Base-by-base conservation (phyloP, 768 basidiomycete genomes). In the Chalciporus pseudorubinellus region DNA sequence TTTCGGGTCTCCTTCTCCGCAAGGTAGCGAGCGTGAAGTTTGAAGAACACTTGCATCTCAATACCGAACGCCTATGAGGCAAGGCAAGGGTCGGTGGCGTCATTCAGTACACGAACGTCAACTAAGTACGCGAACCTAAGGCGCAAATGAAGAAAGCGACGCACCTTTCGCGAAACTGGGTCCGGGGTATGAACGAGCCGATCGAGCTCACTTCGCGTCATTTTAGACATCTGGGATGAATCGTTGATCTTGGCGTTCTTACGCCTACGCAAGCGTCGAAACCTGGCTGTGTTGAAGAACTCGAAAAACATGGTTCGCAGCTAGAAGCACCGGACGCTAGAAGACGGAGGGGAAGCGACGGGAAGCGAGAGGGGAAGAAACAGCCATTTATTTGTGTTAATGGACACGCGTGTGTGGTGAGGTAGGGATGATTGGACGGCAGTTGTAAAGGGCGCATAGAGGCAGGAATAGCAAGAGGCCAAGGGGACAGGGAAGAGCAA, bases 11-110 rank as follows among this genome's bases (percentile, higher is more conserved):
- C 92, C 57, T 87, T 86, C 16, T 97, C 92, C 19, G 83, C 73
- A 58, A 97, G 86, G 74, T 93, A 97, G 59, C 94, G 89, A 67
- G 90, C 95, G 79, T 95, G 95, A 62, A 98, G 89, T 62, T 86
- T 84, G 80, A 93, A 94, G 79, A 97, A 98, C 52, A 87, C 85
- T 70, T 92, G 87, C 93, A 98, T 95, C 75, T 98, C 93, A 36
- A 84, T 86, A 72, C 92, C 88, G 74, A 98, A 97, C 12, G 63
- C 61, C 76, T 78, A 44, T 31, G 29, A 36, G 14, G n/a, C 34
- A n/a, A 34, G 34, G 34, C 3, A 36, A 36, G 34, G 34, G 34
- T 36, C 34, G n/a, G 46, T 66, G 69, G 63, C 40, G 44, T 40
- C 33, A 42, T 50, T 52, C 16, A 18, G n/a, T 36, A 36, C 34